These are phyloP conservation scores for Boletus sensibilis DNA, from an alignment of 768 basidiomycete species.

Conservation along the genomic window DNA sequence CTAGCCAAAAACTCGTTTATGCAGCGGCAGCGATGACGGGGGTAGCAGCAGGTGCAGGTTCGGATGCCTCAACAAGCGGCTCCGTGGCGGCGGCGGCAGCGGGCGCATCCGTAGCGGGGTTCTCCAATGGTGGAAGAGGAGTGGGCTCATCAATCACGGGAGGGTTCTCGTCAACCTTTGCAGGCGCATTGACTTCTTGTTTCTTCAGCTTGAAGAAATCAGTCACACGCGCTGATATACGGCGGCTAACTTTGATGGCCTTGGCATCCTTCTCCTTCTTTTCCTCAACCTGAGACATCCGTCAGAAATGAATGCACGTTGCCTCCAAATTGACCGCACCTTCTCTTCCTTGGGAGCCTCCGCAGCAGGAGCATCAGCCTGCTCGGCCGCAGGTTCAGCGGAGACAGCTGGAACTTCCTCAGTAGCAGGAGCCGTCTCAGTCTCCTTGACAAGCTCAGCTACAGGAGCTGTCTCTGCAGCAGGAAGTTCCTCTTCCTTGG, in stretches of 20 bases:
- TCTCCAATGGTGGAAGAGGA: constrained; percentile 82
- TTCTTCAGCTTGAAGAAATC: constrained; percentile 81
- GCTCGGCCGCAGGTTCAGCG: constrained; percentile 28
- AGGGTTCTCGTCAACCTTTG: constrained; percentile 87
- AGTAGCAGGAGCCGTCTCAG: constrained; percentile 39
- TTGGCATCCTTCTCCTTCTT: constrained; percentile 52
- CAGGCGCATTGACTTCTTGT: constrained; percentile 59
- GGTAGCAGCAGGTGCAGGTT: constrained; percentile 47
- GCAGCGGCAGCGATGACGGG: constrained; percentile 79
- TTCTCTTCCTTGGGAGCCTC: constrained; percentile 58
- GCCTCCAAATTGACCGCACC: constrained; percentile 31
- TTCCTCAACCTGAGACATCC: constrained; percentile 38
- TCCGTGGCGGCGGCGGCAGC: constrained; percentile 36
- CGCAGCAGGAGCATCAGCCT: constrained; percentile 37
- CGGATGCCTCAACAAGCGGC: constrained; percentile 35
- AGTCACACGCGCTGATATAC: constrained; percentile 78
- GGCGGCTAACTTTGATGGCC: constrained; percentile 69
- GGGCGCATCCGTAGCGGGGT: constrained; percentile 57
- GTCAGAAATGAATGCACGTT: neutral
- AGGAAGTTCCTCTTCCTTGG: constrained; percentile 44
- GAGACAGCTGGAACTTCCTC: constrained; percentile 30
- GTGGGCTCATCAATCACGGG: constrained; percentile 84
- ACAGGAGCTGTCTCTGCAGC: constrained; percentile 32
- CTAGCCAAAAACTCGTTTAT: constrained; percentile 42
- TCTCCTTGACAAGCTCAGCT: constrained; percentile 68